Conservation (phyloP, 1,139 yeast species). For the Wickerhamiella infanticola region DNA sequence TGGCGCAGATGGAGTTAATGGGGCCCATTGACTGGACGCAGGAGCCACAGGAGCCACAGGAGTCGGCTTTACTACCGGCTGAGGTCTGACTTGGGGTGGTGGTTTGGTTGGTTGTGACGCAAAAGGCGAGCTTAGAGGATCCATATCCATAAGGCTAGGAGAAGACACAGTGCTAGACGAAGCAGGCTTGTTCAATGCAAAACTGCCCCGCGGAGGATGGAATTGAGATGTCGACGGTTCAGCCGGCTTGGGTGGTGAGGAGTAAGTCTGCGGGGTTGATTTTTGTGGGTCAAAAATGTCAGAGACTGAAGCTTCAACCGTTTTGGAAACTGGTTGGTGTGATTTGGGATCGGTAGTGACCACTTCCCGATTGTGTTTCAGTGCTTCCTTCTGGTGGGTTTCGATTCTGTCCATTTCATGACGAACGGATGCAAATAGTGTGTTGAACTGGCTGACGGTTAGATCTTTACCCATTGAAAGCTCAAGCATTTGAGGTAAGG, state of each 20-base stretch:
- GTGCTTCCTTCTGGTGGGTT: slow-evolving; percentile 12
- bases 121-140: neutral
- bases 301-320: neutral
- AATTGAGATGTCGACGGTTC: neutral
- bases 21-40: neutral
- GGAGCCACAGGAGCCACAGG: neutral
- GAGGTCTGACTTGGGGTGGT: neutral
- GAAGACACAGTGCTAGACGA: neutral
- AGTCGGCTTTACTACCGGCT: neutral
- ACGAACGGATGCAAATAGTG: slow-evolving; percentile 26
- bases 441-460: slow-evolving; percentile 28
- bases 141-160: neutral
- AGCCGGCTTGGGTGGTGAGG: neutral
- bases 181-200: neutral
- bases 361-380: slow-evolving; percentile 7
- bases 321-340: neutral
- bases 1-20: neutral
- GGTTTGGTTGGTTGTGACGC: neutral
- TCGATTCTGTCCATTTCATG: slow-evolving; percentile 27
- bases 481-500: slow-evolving; percentile 36
- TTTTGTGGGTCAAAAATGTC: neutral
- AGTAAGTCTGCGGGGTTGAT: neutral
- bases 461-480: slow-evolving; percentile 34
- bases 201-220: neutral
- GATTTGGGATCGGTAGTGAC: neutral